Evolutionary conservation across 371 early-diverging fungal species (phyloP), one percentile per base, ranked within the genome.

Genomic region (Actinomucor elegans): DNA sequence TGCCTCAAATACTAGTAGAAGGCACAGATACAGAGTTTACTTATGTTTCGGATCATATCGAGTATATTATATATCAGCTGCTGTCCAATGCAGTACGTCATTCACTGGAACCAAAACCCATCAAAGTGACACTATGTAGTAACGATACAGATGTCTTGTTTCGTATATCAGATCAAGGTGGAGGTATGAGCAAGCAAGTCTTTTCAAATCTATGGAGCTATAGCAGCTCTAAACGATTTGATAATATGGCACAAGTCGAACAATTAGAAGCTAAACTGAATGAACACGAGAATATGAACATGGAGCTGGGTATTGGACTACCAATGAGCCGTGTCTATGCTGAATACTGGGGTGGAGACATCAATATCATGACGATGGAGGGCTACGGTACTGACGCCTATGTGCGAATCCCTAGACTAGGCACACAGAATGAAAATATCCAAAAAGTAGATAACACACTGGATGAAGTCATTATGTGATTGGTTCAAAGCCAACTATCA

Each of bases 341-440:
- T n/a, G 86, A 89, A 71, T 89, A 85, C 57, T 87, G 87, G 86
- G 86, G 86, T 34, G 88, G 88, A 12, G 65, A 69, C 17, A 69
- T 94, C 34, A 76, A 68, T 17, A 59, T 92, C 6, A 67, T 79
- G 8, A 77, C 86, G 3, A 77, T 92, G 83, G 81, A 89, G 23
- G 91, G 90, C 1, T 86, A 77, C 49, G 94, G 93, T 9, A 89
- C 91, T 29, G 94, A 94, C 53, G 89, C 87, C 1, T 94, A 93
- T 62, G 82, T 94, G 11, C 75, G 80, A 44, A 69, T 88, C 41
- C 87, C 87, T 4, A 60, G 72, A 7, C 66, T 86, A 29, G 87
- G 87, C 20, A 85, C 80, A 21, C 74, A 75, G 14, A 75, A 71
- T 26, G 87, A 87, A 64, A 81, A 87, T 31, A 48, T 79, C 15